These are phyloP conservation scores for Jamesozyma spencerorum DNA, from an alignment of 805 yeast species.

Conservation along the genomic window DNA sequence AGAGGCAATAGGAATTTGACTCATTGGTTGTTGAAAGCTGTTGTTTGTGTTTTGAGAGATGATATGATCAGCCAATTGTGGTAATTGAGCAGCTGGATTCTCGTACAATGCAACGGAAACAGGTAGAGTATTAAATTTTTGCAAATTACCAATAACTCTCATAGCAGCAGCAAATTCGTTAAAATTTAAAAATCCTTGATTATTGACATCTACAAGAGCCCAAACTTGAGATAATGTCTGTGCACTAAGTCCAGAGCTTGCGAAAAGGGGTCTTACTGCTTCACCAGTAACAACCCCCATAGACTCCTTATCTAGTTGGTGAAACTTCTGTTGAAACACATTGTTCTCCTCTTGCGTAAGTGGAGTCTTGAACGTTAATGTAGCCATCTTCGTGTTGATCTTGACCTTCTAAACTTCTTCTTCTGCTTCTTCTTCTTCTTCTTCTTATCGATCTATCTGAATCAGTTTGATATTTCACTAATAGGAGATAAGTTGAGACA, in stretches of 20 bases:
- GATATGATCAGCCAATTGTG: background rate
- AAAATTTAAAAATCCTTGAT: conserved; percentile 75
- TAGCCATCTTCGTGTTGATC: conserved; percentile 11
- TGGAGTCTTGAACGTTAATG: conserved; percentile 30
- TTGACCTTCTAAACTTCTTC: background rate
- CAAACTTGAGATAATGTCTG: conserved; percentile 79
- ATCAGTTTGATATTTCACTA: too few relatives aligned
- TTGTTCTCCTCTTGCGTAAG: conserved; percentile 66
- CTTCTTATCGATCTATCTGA: background rate
- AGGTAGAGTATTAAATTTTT: conserved; percentile 45
- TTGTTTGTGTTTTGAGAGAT: background rate
- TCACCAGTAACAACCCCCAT: conserved; percentile 84
- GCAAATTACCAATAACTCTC: conserved; percentile 83
- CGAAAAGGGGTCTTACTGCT: conserved; percentile 71
- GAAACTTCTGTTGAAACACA: conserved; percentile 66
- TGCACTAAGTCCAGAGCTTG: conserved; percentile 76
- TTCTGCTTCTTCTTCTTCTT: too few relatives aligned
- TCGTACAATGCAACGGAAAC: conserved; percentile 37
- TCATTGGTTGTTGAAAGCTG: conserved; percentile 8
- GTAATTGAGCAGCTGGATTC: conserved; percentile 13
- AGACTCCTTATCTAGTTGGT: conserved; percentile 66
- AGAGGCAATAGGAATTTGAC: conserved; percentile 42
- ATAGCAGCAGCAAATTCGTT: conserved; percentile 76
- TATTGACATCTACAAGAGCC: conserved; percentile 87
- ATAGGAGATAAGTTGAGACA: too few relatives aligned